Base-by-base conservation (phyloP, 768 basidiomycete species). In the Lactarius psammicola region DNA sequence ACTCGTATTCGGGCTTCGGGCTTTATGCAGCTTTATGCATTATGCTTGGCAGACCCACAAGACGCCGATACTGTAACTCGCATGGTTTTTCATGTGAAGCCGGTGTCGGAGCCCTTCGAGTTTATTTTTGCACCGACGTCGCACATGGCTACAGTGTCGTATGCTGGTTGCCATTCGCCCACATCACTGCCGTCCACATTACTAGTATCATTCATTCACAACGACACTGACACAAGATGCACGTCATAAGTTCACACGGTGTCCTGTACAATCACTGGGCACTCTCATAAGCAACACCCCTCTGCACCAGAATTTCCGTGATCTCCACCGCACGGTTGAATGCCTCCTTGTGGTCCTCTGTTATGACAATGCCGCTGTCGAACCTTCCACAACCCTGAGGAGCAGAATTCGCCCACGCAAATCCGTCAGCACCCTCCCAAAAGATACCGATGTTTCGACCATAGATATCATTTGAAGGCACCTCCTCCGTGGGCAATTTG, bases 321-420 rank as follows among this genome's bases (percentile, higher is more conserved):
- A 92, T 90, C 42, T 81, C 82, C 1, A 92, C 85, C 2, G 89
- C 92, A 20, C 86, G 75, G 74, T 80, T 81, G 73, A 93, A 94
- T 75, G 85, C 79, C n/a, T 62, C 77, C 76, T 86, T 89, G 61
- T 92, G 76, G 71, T 86, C 85, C 17, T 79, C 81, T 30, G 85
- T 84, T 15, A 86, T 76, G 66, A 83, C 73, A 18, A 82, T 80
- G 1, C 68, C 56, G 69, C 85, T 85, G 8, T 26, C 58, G 10
- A 83, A 88, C 5, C 81, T 81, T 20, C 79, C 81, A 71, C 86
- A 87, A 2, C 89, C 89, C 64, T 80, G 74, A 0, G 86, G 85
- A 0, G 83, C 85, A 2, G 84, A 84, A 71, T 87, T 88, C 46
- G 61, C 72, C 89, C 89, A 90, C 73, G 79, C 69, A 18, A 89